A percentile compares a stretch with the other conserved stretches of the same genome.
These are phyloP conservation scores for Colletotrichum lupini DNA, from an alignment of 2,329 filamentous ascomycete genomes.

Conservation along the genomic window DNA sequence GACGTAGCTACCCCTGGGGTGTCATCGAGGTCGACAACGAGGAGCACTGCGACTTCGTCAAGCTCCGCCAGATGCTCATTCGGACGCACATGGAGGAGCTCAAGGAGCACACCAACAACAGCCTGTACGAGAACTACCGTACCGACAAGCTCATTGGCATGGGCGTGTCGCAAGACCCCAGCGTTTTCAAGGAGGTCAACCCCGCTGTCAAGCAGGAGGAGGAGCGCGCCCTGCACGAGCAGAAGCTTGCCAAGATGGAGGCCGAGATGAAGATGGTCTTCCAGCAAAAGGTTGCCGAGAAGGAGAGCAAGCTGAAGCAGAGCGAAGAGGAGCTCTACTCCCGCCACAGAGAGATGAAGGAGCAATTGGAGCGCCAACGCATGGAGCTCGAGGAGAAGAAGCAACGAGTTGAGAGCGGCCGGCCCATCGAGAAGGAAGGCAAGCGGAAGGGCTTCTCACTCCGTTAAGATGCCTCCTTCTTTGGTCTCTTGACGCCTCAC, in stretches of 20 bases:
- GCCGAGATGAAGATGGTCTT: slow-evolving; percentile 99
- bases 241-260: slow-evolving; percentile 99
- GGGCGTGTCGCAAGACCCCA: slow-evolving; percentile 98
- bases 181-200: slow-evolving; percentile 99
- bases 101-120: slow-evolving; percentile 99
- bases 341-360: slow-evolving; percentile 99
- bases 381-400: slow-evolving; percentile 99
- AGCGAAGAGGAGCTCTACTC: slow-evolving; percentile 99
- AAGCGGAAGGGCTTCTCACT: slow-evolving; percentile 99
- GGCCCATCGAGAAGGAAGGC: slow-evolving; percentile 96
- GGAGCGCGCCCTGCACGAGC: slow-evolving; percentile 96
- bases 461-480: slow-evolving; percentile 70
- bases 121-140: slow-evolving; percentile 99
- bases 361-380: slow-evolving; percentile 95
- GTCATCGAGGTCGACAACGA: slow-evolving; percentile 99
- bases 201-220: slow-evolving; percentile 99
- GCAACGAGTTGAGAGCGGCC: slow-evolving; percentile 89
- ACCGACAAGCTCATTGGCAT: slow-evolving; percentile 99
- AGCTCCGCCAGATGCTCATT: slow-evolving; percentile 99
- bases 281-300: slow-evolving; percentile 99
- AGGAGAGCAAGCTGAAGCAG: slow-evolving; percentile 99
- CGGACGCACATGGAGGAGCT: slow-evolving; percentile 99
- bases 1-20: slow-evolving; percentile 97
- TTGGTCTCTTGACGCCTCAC: slow-evolving; percentile 27
- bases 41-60: slow-evolving; percentile 99